Evolutionary conservation across 257 asterid genomes (phyloP).

Genomic region (Echites panduratus): DNA sequence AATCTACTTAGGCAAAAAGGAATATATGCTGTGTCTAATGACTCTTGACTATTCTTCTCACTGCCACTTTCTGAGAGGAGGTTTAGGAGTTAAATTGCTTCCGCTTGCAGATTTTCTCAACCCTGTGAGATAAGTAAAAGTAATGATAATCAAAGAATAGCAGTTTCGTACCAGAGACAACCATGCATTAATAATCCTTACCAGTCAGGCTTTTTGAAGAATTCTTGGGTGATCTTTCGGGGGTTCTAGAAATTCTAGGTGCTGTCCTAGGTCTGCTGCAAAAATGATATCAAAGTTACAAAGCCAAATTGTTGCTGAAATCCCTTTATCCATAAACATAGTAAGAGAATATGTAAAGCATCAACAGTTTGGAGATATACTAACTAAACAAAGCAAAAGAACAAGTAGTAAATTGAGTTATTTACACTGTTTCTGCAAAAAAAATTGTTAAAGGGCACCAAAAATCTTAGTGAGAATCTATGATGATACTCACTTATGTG

Average conservation of each 20-base stretch:
- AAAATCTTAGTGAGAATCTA: background rate
- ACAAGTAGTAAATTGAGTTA: background rate
- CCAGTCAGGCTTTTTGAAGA: constrained; percentile 32
- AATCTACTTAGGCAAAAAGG: background rate
- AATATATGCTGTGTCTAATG: background rate
- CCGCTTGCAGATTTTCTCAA: constrained; percentile 32
- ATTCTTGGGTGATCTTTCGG: constrained; percentile 25
- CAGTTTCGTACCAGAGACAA: background rate
- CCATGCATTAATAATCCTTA: constrained; percentile 15
- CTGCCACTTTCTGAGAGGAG: constrained; percentile 33
- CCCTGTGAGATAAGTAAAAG: constrained; percentile 32
- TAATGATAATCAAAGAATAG: background rate
- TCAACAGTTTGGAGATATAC: background rate
- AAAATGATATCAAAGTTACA: background rate
- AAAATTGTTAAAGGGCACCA: background rate
- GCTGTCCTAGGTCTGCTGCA: constrained; percentile 30
- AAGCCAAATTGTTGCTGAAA: background rate
- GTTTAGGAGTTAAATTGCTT: constrained; percentile 25
- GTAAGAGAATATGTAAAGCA: background rate
- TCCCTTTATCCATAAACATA: background rate
- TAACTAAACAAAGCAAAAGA: background rate
- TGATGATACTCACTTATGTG: constrained; percentile 27
- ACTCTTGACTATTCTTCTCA: constrained; percentile 12
- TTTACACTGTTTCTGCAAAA: background rate
- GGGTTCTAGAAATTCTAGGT: constrained; percentile 30